phyloP scores from a whole-genome alignment of 2,329 filamentous ascomycete genomes.

The Aureobasidium musti region DNA sequence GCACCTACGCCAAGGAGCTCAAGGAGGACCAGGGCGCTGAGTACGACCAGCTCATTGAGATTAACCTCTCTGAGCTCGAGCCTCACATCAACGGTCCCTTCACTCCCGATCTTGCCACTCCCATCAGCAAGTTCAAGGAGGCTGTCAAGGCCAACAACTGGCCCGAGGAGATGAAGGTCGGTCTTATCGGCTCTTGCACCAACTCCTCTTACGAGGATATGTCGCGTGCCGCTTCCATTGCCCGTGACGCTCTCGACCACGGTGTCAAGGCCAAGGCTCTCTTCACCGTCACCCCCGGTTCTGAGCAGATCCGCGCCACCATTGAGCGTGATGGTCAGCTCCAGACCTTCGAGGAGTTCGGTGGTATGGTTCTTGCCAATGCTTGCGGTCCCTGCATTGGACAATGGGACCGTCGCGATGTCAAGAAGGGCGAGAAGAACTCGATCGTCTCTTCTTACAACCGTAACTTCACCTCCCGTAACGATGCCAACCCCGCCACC shows the following conservation, averaged over 20 bases:
- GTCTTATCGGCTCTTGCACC: conserved; percentile 97
- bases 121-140: conserved; percentile 96
- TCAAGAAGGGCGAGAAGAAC: conserved; percentile 94
- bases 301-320: conserved; percentile 93
- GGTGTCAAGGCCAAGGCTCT: conserved; percentile 90
- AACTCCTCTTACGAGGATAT: conserved; percentile 91
- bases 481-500: conserved; percentile 92
- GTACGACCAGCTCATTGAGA: conserved; percentile 94
- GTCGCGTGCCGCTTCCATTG: conserved; percentile 89
- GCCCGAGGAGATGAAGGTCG: conserved; percentile 95
- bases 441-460: conserved; percentile 99
- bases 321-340: conserved; percentile 89
- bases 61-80: conserved; percentile 93
- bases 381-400: conserved; percentile 90
- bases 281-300: conserved; percentile 95
- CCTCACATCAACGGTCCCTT: conserved; percentile 99
- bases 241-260: conserved; percentile 84
- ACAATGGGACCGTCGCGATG: conserved; percentile 92
- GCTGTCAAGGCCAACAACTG: conserved; percentile 92
- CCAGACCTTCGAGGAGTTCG: conserved; percentile 93
- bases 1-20: conserved; percentile 80
- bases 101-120: conserved; percentile 95
- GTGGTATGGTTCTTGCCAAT: conserved; percentile 91
- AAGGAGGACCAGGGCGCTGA: conserved; percentile 84
- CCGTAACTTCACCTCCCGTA: conserved; percentile 99